Percentiles rank a stretch among this genome's conserved stretches.
phyloP scores from a whole-genome alignment of 345 rosid genomes.

The Limnanthes douglasii region DNA sequence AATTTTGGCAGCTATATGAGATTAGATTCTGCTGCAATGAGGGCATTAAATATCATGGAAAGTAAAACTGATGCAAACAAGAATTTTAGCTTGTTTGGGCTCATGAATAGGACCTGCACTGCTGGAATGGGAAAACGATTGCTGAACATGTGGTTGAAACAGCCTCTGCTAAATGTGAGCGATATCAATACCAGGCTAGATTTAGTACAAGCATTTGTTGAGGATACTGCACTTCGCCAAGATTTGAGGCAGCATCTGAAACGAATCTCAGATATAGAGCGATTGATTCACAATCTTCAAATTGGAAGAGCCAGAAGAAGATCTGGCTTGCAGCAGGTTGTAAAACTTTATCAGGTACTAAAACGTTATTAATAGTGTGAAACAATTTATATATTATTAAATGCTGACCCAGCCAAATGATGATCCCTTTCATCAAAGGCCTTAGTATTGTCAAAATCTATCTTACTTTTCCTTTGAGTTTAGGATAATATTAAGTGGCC shows the following conservation, averaged over 20 bases:
- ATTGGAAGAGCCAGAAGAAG: constrained; percentile 46
- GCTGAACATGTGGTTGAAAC: constrained; percentile 92
- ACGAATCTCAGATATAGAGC: constrained; percentile 75
- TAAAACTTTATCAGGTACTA: constrained; percentile 88
- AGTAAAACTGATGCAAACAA: constrained; percentile 93
- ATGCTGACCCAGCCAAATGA: too few relatives aligned
- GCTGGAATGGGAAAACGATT: constrained; percentile 96
- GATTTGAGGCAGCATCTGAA: constrained; percentile 89
- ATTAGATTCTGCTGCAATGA: constrained; percentile 86
- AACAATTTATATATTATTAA: too few relatives aligned
- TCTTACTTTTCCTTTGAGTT: too few relatives aligned
- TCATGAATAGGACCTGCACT: constrained; percentile 95
- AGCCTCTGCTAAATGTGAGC: constrained; percentile 66
- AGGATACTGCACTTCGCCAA: constrained; percentile 78
- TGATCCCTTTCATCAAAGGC: too few relatives aligned
- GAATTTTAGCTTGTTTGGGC: constrained; percentile 91
- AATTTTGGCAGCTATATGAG: constrained; percentile 68
- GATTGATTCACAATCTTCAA: constrained; percentile 51
- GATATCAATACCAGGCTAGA: constrained; percentile 71
- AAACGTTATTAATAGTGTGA: too few relatives aligned
- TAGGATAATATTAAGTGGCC: too few relatives aligned
- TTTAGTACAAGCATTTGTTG: constrained; percentile 86
- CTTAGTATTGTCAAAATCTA: too few relatives aligned
- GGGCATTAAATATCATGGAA: constrained; percentile 92
- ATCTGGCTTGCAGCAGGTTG: constrained; percentile 79